Evolutionary conservation across 148 eudicot species (phyloP).

Genomic region (Arbutus unedo): DNA sequence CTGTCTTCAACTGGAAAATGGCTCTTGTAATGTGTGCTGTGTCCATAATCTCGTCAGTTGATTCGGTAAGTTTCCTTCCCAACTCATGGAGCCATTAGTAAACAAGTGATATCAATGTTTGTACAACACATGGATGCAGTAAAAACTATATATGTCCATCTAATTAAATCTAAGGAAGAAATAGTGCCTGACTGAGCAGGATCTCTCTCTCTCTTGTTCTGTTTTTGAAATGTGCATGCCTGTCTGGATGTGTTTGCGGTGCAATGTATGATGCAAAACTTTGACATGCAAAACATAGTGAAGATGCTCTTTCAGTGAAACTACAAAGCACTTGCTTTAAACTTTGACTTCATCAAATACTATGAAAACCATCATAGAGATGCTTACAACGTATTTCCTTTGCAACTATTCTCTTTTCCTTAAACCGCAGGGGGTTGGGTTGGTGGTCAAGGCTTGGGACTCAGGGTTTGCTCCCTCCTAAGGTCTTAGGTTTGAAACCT

Average conservation of each 20-base stretch:
- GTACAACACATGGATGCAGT: not conserved
- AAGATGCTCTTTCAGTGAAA: not conserved
- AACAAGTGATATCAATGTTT: not conserved
- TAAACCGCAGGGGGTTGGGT: too few species aligned
- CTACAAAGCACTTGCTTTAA: not conserved
- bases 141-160: not conserved
- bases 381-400: not conserved
- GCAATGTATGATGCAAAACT: not conserved
- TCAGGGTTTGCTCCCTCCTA: too few species aligned
- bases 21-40: conserved; percentile 96
- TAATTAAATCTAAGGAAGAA: not conserved
- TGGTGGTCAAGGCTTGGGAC: too few species aligned
- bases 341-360: not conserved
- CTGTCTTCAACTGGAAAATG: conserved; percentile 86
- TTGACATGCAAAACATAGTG: not conserved
- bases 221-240: not conserved
- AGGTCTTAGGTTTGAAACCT: too few species aligned
- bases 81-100: not conserved
- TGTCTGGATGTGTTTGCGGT: not conserved
- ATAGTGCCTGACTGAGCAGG: not conserved
- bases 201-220: not conserved
- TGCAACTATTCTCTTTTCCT: not conserved
- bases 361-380: not conserved
- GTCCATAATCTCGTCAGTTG: conserved; percentile 80
- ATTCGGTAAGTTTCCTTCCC: conserved; percentile 64